Conservation (phyloP, 345 rosid genomes). For the Eucalyptus sideroxylon region DNA sequence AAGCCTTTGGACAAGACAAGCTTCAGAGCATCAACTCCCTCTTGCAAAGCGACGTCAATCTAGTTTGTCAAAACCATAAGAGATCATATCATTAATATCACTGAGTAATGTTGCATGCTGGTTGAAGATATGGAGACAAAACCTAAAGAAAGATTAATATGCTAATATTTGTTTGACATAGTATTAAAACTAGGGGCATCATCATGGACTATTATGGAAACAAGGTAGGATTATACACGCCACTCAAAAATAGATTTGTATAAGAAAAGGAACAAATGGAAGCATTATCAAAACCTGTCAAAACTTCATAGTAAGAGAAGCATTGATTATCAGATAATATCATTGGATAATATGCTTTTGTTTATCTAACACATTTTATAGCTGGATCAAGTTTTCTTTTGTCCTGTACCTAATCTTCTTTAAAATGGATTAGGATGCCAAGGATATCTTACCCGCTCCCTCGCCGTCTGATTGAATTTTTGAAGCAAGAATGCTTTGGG, state of each 20-base stretch:
- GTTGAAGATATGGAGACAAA: not conserved
- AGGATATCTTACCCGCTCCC: conserved; percentile 36
- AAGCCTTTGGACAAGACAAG: conserved; percentile 60
- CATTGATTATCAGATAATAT: not conserved
- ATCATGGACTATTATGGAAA: not conserved
- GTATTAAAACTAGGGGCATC: not conserved
- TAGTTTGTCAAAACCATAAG: conserved; percentile 4
- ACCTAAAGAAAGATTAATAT: not conserved
- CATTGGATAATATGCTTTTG: not conserved
- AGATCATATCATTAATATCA: not conserved
- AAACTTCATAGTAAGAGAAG: not conserved
- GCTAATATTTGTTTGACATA: not conserved
- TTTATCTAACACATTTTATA: not conserved
- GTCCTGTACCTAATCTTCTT: not conserved
- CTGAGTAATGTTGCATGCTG: not conserved
- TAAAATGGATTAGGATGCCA: not conserved
- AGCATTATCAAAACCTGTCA: not conserved
- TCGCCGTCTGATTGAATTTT: conserved; percentile 54
- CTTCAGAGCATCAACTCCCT: conserved; percentile 62
- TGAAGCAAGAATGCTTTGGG: conserved; percentile 92
- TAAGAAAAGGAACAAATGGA: not conserved
- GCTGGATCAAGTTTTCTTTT: not conserved
- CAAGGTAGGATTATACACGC: not conserved
- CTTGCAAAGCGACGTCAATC: conserved; percentile 64
- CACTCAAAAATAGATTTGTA: not conserved